Percentiles rank a stretch among this genome's conserved stretches.
Conservation (phyloP, 148 eudicot genomes). For the Cornus suecica region DNA sequence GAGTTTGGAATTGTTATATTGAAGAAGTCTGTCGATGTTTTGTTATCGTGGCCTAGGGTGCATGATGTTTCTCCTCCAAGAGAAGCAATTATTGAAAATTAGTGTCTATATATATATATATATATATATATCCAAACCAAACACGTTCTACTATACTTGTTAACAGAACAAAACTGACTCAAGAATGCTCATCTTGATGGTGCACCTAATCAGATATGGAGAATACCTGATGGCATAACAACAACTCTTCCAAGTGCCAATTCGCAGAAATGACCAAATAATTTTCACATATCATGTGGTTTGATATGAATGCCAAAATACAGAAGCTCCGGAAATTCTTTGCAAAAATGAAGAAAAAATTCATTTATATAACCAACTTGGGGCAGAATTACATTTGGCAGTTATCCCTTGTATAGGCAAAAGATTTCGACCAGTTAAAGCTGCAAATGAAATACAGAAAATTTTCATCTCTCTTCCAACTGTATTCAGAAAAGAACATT, state of each 20-base stretch:
- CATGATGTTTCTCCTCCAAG: too few relatives aligned
- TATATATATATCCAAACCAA: too few relatives aligned
- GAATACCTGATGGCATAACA: neutral
- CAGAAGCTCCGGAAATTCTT: neutral
- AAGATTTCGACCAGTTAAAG: neutral
- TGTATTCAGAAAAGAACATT: slow-evolving; percentile 5
- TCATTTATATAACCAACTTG: slow-evolving; percentile 16
- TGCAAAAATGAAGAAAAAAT: neutral
- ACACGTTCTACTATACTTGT: too few relatives aligned
- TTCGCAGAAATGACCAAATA: neutral
- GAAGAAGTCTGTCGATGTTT: too few relatives aligned
- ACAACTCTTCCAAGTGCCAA: neutral
- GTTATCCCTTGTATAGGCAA: slow-evolving; percentile 10
- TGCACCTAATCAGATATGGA: neutral
- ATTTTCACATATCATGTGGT: neutral
- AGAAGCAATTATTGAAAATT: too few relatives aligned
- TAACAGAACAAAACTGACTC: too few relatives aligned
- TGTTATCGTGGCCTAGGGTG: too few relatives aligned
- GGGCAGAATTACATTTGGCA: slow-evolving; percentile 7
- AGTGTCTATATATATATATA: too few relatives aligned
- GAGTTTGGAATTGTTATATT: too few relatives aligned
- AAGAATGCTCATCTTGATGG: neutral
- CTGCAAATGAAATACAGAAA: neutral
- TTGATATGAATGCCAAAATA: too few relatives aligned
- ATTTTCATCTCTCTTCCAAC: slow-evolving; percentile 4